Conservation (phyloP, 441 rosid genomes). For the Gossypium armourianum region DNA sequence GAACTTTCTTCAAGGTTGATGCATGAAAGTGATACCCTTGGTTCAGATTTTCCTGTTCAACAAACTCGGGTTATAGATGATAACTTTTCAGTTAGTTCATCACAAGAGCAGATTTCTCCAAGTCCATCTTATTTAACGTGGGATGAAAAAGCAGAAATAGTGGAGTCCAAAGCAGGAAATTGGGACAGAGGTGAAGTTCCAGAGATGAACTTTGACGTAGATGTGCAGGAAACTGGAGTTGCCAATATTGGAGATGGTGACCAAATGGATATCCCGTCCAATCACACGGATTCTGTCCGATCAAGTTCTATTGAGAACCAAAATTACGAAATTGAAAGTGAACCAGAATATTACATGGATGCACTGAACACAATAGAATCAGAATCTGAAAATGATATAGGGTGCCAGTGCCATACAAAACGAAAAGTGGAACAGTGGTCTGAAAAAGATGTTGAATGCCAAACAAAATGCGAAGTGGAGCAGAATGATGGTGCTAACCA, state of each 20-base stretch:
- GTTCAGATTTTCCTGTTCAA: conserved; percentile 35
- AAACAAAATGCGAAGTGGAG: conserved; percentile 12
- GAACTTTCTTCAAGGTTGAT: conserved; percentile 32
- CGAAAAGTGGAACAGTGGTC: conserved; percentile 33
- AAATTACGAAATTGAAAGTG: conserved; percentile 57
- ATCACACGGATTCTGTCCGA: conserved; percentile 22
- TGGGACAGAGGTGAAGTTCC: conserved; percentile 23
- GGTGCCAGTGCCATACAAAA: conserved; percentile 39
- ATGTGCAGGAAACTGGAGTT: conserved; percentile 18
- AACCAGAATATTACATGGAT: conserved; percentile 62
- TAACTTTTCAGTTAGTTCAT: conserved; percentile 26
- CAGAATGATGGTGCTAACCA: conserved; percentile 7
- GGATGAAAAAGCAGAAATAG: conserved; percentile 74
- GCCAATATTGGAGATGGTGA: conserved; percentile 20
- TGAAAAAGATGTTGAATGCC: conserved; percentile 4
- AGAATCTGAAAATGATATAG: conserved; percentile 59
- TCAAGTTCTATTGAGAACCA: conserved; percentile 26
- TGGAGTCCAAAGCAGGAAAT: conserved; percentile 31
- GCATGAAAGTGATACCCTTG: conserved; percentile 31
- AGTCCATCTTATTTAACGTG: conserved; percentile 47
- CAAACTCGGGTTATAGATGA: conserved; percentile 27
- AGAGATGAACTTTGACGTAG: conserved; percentile 17
- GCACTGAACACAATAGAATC: conserved; percentile 77
- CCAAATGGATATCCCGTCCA: conserved; percentile 22
- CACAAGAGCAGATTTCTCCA: conserved; percentile 28